Evolutionary conservation across 2,329 filamentous ascomycete species (phyloP).

Genomic region (Verticillium klebahnii): DNA sequence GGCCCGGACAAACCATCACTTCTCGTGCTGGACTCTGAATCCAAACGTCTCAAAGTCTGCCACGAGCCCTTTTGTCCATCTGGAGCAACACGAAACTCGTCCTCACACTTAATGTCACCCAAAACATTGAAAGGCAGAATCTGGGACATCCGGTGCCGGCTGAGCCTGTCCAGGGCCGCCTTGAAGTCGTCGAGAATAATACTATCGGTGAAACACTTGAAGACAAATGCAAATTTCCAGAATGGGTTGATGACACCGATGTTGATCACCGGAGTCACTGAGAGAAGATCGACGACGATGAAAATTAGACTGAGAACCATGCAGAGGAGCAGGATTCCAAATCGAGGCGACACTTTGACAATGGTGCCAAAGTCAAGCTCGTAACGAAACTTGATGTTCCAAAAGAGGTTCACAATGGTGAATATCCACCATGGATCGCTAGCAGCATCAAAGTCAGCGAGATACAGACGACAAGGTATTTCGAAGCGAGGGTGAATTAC

Average conservation of each 20-base stretch:
- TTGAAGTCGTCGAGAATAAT: constrained; percentile 68
- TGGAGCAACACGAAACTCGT: constrained; percentile 21
- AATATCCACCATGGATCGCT: constrained; percentile 67
- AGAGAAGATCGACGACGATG: constrained; percentile 56
- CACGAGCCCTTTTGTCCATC: constrained; percentile 17
- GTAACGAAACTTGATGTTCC: constrained; percentile 59
- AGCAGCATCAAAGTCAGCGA: background rate
- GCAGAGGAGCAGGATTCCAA: constrained; percentile 55
- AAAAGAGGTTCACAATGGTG: constrained; percentile 54
- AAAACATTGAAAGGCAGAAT: constrained; percentile 6
- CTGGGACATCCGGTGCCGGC: constrained; percentile 3
- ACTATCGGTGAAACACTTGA: constrained; percentile 61
- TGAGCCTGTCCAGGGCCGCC: constrained; percentile 39
- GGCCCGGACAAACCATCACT: background rate
- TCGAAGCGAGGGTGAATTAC: constrained; percentile 20
- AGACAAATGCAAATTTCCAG: constrained; percentile 58
- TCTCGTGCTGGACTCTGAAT: background rate
- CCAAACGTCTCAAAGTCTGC: background rate
- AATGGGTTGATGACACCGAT: constrained; percentile 54
- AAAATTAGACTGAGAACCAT: constrained; percentile 59
- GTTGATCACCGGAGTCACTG: constrained; percentile 47
- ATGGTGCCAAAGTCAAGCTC: constrained; percentile 54
- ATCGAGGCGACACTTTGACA: constrained; percentile 56
- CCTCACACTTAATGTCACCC: constrained; percentile 10
- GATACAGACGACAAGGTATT: constrained; percentile 4